Evolutionary conservation across 2,329 filamentous ascomycete species (phyloP), one percentile per base, ranked within the genome.

Genomic region (Didymellaceae sp.): DNA sequence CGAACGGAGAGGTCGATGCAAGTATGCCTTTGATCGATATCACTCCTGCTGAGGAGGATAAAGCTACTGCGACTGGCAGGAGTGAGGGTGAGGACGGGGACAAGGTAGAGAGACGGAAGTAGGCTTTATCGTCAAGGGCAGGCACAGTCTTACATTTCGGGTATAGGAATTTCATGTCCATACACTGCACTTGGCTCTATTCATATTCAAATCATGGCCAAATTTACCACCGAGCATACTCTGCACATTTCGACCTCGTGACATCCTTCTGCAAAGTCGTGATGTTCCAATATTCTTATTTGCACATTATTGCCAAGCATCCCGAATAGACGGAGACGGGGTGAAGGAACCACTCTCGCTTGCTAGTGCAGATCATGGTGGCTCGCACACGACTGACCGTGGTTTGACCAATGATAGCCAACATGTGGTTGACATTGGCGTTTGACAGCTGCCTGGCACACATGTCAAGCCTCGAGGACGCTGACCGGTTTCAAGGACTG

Each of bases 11-110:
- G 3, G 53, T 49, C 1, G 48, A 54, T 1, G 43, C 22, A 1
- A 52, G 37, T 22, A 39, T 47, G 17, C 46, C 58, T 13, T 26
- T 67, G 25, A 65, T 66, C 34, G 62, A 70, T 39, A 59, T 67
- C 13, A 62, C 61, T 18, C 58, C 63, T 9, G 52, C 59, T 8
- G 55, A 58, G 20, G 61, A 68, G 20, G 60, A 66, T 14, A 35
- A 37, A n/a, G 55, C 49, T 10, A 60, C 52, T 18, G 51, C 54
- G 24, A 61, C 49, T 7, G 55, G 51, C 3, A 52, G 49, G 20
- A 58, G 54, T 22, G 43, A 51, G 6, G 47, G 26, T 14, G 22
- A 38, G 30, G 21, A 25, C 10, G 42, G 46, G 14, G 57, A 54
- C 13, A 44, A 46, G 2, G 37, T 57, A 2, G 55, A 49, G 30